Evolutionary conservation across 2,329 filamentous ascomycete species (phyloP).

Genomic region (Colletotrichum horii): DNA sequence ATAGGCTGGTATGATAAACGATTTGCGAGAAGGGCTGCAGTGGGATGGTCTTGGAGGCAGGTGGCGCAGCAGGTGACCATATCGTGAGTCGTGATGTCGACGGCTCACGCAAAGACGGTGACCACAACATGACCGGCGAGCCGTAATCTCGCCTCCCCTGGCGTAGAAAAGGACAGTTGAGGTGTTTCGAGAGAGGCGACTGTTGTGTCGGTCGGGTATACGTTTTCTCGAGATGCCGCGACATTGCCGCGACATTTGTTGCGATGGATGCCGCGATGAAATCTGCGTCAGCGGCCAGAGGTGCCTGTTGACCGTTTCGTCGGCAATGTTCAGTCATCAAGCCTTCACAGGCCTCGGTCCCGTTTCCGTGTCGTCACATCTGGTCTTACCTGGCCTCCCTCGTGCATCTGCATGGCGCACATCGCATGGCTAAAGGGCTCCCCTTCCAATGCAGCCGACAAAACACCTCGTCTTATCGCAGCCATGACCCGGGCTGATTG

Average conservation of each 20-base stretch:
- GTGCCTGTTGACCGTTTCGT: neutral
- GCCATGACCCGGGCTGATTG: neutral
- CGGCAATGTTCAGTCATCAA: neutral
- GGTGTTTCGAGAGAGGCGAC: neutral
- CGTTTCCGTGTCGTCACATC: neutral
- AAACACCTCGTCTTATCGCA: neutral
- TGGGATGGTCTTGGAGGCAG: neutral
- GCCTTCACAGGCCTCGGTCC: neutral
- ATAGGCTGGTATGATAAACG: neutral
- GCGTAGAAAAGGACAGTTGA: rapidly evolving
- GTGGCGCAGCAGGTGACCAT: neutral
- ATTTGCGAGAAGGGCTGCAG: neutral
- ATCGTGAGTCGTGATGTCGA: neutral
- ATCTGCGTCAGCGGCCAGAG: neutral
- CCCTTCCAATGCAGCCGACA: neutral
- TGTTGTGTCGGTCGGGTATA: neutral
- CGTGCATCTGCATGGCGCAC: neutral
- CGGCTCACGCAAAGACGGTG: neutral
- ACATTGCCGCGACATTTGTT: neutral
- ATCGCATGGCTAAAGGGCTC: neutral
- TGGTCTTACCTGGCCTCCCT: neutral
- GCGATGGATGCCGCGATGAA: neutral
- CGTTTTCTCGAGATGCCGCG: neutral
- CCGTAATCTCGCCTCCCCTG: neutral
- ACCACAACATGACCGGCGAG: neutral